Evolutionary conservation across 1,284 basidiomycete species (phyloP).

Genomic region (Vanrija sp.): DNA sequence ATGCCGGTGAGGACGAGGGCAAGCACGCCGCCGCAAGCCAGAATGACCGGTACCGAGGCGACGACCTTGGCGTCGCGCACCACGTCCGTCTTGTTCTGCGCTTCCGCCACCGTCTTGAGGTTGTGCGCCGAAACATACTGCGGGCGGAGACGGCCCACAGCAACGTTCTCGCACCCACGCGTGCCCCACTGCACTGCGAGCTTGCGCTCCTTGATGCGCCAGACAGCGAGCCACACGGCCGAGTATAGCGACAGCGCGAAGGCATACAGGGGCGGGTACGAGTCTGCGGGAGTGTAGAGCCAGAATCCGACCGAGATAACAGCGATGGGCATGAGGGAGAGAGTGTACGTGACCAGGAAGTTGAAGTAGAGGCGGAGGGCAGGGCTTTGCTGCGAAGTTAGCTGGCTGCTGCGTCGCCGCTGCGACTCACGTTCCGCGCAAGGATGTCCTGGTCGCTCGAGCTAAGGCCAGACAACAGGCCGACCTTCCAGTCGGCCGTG

Average conservation of each 20-base stretch:
- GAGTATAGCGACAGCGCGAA: conserved; percentile 72
- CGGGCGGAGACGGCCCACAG: conserved; percentile 69
- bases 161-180: conserved; percentile 60
- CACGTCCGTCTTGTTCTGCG: conserved; percentile 22
- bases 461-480: conserved; percentile 54
- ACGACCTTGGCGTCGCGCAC: conserved; percentile 64
- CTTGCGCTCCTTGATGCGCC: conserved; percentile 76
- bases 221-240: conserved; percentile 79
- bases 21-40: conserved; percentile 68
- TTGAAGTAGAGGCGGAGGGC: conserved; percentile 85
- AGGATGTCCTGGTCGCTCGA: conserved; percentile 52
- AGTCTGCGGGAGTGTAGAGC: conserved; percentile 53
- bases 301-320: conserved; percentile 41
- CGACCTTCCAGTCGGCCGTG: conserved; percentile 53
- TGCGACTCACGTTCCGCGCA: conserved; percentile 27
- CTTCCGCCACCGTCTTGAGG: conserved; percentile 30
- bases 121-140: conserved; percentile 56
- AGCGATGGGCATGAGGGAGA: conserved; percentile 60
- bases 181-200: conserved; percentile 77
- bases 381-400: conserved; percentile 72
- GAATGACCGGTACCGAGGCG: conserved; percentile 71
- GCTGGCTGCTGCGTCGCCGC: background rate
- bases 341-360: conserved; percentile 79
- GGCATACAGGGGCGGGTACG: conserved; percentile 77
- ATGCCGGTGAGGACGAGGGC: conserved; percentile 68